phyloP scores from a whole-genome alignment of 2,329 filamentous ascomycete species.

The Pyrenophora tritici-repentis region DNA sequence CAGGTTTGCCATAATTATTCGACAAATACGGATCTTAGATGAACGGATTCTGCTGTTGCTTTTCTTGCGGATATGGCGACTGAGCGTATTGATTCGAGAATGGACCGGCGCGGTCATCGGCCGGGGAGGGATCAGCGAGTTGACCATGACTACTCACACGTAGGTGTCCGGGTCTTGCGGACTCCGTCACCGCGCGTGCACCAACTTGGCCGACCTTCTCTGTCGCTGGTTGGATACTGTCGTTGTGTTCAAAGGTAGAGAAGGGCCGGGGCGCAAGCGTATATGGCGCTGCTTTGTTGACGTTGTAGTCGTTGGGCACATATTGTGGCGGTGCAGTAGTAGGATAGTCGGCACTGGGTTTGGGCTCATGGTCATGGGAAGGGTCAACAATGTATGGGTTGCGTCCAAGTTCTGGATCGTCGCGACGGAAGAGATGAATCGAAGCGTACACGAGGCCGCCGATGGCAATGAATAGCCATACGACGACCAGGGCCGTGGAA shows the following conservation, averaged over 20 bases:
- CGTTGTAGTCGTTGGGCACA: slow-evolving; percentile 49
- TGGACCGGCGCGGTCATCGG: slow-evolving; percentile 43
- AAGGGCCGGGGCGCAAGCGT: slow-evolving; percentile 52
- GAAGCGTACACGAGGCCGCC: slow-evolving; percentile 72
- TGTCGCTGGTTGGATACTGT: slow-evolving; percentile 30
- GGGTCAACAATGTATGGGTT: slow-evolving; percentile 42
- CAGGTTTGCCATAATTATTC: slow-evolving; percentile 1
- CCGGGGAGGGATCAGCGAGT: slow-evolving; percentile 51
- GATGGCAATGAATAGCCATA: slow-evolving; percentile 79
- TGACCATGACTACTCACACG: slow-evolving; percentile 54
- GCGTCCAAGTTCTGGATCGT: slow-evolving; percentile 34
- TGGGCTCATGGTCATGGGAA: slow-evolving; percentile 24
- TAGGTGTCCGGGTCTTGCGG: slow-evolving; percentile 50
- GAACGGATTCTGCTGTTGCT: slow-evolving; percentile 46
- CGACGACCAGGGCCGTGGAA: slow-evolving; percentile 70
- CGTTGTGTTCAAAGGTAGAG: slow-evolving; percentile 47
- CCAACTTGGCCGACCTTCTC: slow-evolving; percentile 53
- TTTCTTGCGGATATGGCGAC: slow-evolving; percentile 26
- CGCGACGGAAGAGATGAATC: slow-evolving; percentile 65
- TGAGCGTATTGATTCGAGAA: slow-evolving; percentile 32
- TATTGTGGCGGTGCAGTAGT: slow-evolving; percentile 49
- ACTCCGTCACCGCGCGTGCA: slow-evolving; percentile 49
- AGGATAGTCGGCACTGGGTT: slow-evolving; percentile 26
- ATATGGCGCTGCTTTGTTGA: slow-evolving; percentile 54
- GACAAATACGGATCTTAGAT: slow-evolving; percentile 42